Base-by-base conservation (phyloP, 768 basidiomycete genomes). In the Pleurotus pulmonarius region DNA sequence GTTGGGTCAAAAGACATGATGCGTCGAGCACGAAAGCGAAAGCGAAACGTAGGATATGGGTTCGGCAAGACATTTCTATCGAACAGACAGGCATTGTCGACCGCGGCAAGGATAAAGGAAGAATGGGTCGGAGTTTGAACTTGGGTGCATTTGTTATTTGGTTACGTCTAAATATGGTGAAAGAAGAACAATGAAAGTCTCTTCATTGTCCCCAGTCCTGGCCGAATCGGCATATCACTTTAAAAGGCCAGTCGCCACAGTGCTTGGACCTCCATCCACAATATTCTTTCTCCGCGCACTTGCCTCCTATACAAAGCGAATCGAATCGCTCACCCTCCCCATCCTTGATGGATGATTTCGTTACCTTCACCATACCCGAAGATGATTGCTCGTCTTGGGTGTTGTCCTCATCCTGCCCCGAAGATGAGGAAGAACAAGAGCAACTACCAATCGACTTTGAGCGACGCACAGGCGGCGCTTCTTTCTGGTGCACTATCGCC, bases 1-100 rank as follows among this genome's bases (percentile, higher is more conserved):
- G 60, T 59, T n/a, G 58, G 58, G 60, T 61, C 60, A 41, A 41
- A 41, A 3, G 40, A 13, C 40, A 41, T 41, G 18, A 18, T 41
- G 8, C 3, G 8, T 41, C 12, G 12, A 18, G 40, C 13, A n/a
- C n/a, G n/a, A n/a, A n/a, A n/a, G 13, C 40, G 12, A 13, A 41
- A 41, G 40, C 3, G 40, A 13, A 3, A 18, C 12, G 13, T 9
- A 41, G 40, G 8, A 18, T 4, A 41, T 41, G 3, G 9, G 40
- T 41, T 15, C 18, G 13, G 18, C 18, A 41, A 18, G 18, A 9
- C 40, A 41, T 41, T 41, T 41, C 40, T 41, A 41, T 41, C 40
- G 40, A 41, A 18, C 18, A 4, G 12, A 41, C 40, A 41, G 40
- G 9, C 40, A 41, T 41, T 41, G 40, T 41, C 40, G 40, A 13